Base-by-base conservation (phyloP, 2,329 filamentous ascomycete species). In the Alternaria longipes region DNA sequence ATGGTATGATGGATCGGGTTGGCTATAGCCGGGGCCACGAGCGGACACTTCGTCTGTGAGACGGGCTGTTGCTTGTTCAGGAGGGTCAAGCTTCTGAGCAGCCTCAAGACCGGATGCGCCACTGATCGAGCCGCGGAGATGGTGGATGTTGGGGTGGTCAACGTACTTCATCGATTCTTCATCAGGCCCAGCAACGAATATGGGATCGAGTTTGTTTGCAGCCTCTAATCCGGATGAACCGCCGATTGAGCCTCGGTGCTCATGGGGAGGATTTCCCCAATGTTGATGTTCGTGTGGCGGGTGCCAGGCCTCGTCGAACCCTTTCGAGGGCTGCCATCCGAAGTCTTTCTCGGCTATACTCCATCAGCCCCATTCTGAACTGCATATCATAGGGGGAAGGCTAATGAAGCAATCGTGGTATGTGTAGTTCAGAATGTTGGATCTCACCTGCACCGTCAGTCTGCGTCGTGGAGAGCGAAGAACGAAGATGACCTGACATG, bases 221-320 rank as follows among this genome's bases (percentile, higher is more conserved):
- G 65, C 45, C 34, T 67, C 53, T 2, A 67, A 32, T 11, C 26
- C 56, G 0, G 60, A 55, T 0, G 56, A 50, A 11, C 54, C 57
- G 8, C 54, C 58, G 30, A 67, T 67, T 3, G 63, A 67, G 40
- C 66, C 66, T 40, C 66, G 63, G 14, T 67, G 63, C 24, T 66
- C 65, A 18, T 67, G 65, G 1, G 38, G 36, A 14, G 34, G 28
- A 16, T 56, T 24, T 2, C 38, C 26, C 7, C 18, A 40, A 52
- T 53, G 58, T 14, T 59, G 51, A 42, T 49, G 50, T 28, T 56
- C 38, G 16, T 59, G 40, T 18, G 51, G 32, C 5, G 32, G 20
- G 22, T 57, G 47, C 47, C 41, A 52, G 3, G 40, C 34, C 4
- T 65, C 38, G 22, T 45, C 54, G 18, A 56, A 53, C 14, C 45